Conservation (phyloP, 495 filamentous ascomycete species). For the Bryoglossum gracile region DNA sequence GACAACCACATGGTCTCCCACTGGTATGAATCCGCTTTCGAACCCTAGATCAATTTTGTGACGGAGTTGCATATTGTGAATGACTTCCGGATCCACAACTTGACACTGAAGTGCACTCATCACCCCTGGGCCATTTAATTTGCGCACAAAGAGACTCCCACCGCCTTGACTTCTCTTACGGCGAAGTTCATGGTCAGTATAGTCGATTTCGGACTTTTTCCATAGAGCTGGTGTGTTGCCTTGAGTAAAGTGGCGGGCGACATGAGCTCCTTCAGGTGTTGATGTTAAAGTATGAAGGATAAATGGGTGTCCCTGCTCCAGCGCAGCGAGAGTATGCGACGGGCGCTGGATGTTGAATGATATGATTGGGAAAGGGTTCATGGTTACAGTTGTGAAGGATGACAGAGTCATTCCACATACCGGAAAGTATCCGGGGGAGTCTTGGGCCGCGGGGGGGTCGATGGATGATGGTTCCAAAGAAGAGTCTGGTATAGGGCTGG, state of each 20-base stretch:
- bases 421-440: not conserved
- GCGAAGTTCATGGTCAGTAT: not conserved
- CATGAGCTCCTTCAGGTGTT: constrained; percentile 32
- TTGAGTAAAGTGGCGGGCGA: constrained; percentile 37
- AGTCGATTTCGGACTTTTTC: not conserved
- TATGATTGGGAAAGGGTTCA: constrained; percentile 58
- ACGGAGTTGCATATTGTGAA: not conserved
- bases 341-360: constrained; percentile 75
- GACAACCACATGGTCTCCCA: constrained; percentile 49
- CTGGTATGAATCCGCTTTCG: constrained; percentile 32
- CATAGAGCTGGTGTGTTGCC: constrained; percentile 23
- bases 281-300: constrained; percentile 41
- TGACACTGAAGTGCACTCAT: not conserved
- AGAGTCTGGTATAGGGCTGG: too few relatives aligned
- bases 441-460: too few relatives aligned
- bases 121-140: not conserved
- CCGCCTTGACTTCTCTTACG: not conserved
- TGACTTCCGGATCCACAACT: not conserved
- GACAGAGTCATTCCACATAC: constrained; percentile 66
- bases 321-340: constrained; percentile 60
- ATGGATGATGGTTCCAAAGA: too few relatives aligned
- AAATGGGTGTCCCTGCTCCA: constrained; percentile 37
- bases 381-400: constrained; percentile 67
- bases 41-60: constrained; percentile 29
- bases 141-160: not conserved